Percentiles rank a stretch among this genome's conserved stretches.
Conservation (phyloP, 1,284 basidiomycete species). For the Melampsora americana region DNA sequence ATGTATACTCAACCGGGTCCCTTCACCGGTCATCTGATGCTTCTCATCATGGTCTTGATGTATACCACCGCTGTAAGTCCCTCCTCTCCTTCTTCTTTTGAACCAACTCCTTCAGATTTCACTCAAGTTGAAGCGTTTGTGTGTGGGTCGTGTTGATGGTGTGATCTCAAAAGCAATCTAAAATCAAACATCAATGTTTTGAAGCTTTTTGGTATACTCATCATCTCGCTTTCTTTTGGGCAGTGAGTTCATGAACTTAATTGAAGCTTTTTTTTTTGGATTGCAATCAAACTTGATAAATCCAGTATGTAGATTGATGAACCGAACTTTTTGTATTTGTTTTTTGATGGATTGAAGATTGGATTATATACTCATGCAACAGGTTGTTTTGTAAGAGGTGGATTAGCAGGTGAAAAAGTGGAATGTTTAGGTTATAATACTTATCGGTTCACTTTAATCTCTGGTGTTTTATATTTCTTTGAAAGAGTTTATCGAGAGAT, state of each 20-base stretch:
- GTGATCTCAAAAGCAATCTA: constrained; percentile 79
- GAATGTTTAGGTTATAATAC: constrained; percentile 80
- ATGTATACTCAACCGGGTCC: constrained; percentile 59
- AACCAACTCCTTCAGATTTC: no score
- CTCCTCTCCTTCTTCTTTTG: no score
- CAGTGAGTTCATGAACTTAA: no score
- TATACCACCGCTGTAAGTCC: constrained; percentile 48
- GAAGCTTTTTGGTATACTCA: constrained; percentile 92
- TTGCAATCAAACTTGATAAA: no score
- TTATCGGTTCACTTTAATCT: constrained; percentile 83
- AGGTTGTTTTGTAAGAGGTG: constrained; percentile 85
- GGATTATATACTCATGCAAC: constrained; percentile 81
- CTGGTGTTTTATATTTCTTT: constrained; percentile 75
- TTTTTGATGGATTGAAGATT: no score
- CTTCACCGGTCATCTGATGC: constrained; percentile 75
- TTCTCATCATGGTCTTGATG: constrained; percentile 70
- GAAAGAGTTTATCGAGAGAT: constrained; percentile 77
- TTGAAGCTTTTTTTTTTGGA: no score
- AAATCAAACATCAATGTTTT: constrained; percentile 77
- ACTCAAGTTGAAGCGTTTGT: no score
- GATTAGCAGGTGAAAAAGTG: constrained; percentile 62
- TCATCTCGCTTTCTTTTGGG: constrained; percentile 85
- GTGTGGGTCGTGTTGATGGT: no score
- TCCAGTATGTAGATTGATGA: no score
- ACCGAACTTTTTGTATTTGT: no score